Base-by-base conservation (phyloP, 2,329 filamentous ascomycete species). In the Pseudohalonectria lignicola region DNA sequence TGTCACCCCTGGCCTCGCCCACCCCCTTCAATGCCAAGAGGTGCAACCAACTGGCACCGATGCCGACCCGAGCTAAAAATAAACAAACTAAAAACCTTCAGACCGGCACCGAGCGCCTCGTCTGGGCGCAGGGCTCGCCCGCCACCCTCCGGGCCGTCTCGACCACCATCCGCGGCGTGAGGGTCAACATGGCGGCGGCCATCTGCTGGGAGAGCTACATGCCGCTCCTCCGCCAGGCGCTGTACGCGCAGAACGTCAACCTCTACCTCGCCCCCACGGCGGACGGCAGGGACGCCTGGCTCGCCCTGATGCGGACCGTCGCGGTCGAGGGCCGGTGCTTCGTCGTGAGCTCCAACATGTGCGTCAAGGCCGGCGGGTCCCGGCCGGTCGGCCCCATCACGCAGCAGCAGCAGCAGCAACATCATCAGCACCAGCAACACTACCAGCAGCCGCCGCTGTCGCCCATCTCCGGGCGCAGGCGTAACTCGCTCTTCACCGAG, bases 181-280 rank as follows among this genome's bases (percentile, higher is more conserved):
- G 76, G 45, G 62, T 95, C 43, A 90, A 85, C 40, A 72, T 95
- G 42, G 88, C 82, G 0, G 79, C 83, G 3, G 90, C 87, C 4
- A 93, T 96, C 47, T 94, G 88, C 66, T 95, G 88, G 88, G 88
- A 96, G 59, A 94, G 85, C 57, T 94, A 90, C 62, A 95, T 94
- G 87, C 88, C 88, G 0, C 64, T 95, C 15, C 67, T 95, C 7
- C 75, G 90, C 15, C 83, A 94, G 54, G 72, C 77, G 13, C 67
- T 95, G 28, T 96, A 95, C 57, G 72, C 76, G 3, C 90, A 95
- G 58, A 94, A 94, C 53, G 78, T 95, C 51, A 94, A 94, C 55
- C 63, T 95, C 11, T 95, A 90, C 59, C 74, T 95, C 2, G 87
- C 88, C 0, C 90, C 90, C 0, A 95, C 88, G 1, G 88, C 88